phyloP scores from a whole-genome alignment of 805 yeast species.

The Saccharomycopsis fodiens region DNA sequence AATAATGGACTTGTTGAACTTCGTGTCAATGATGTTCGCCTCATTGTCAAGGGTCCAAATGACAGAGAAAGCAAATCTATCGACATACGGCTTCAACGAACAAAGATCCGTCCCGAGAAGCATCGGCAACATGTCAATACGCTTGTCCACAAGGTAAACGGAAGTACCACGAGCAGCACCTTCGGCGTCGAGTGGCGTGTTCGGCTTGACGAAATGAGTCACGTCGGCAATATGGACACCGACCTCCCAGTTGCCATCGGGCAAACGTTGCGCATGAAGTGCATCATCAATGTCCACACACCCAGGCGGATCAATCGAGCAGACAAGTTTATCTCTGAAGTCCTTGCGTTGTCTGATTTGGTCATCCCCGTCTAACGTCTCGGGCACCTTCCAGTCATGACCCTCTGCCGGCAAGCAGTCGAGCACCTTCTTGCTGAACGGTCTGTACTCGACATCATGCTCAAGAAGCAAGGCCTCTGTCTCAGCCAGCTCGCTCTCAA shows the following conservation, averaged over 20 bases:
- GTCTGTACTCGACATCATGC: constrained; percentile 94
- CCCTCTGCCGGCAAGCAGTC: constrained; percentile 93
- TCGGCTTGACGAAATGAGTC: constrained; percentile 91
- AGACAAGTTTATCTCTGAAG: constrained; percentile 79
- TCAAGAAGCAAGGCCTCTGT: constrained; percentile 90
- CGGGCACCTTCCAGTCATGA: constrained; percentile 86
- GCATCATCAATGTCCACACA: constrained; percentile 99
- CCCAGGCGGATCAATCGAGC: constrained; percentile 96
- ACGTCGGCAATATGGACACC: constrained; percentile 99
- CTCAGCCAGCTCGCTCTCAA: constrained; percentile 91
- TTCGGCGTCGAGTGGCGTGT: constrained; percentile 86
- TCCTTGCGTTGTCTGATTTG: constrained; percentile 60
- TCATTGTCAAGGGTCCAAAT: constrained; percentile 89
- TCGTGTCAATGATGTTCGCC: constrained; percentile 75
- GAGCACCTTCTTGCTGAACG: constrained; percentile 85
- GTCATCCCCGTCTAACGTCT: constrained; percentile 41
- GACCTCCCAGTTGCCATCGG: constrained; percentile 93
- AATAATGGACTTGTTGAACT: constrained; percentile 81
- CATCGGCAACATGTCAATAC: constrained; percentile 98
- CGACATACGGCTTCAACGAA: constrained; percentile 91
- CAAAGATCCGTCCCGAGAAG: constrained; percentile 91
- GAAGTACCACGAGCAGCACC: constrained; percentile 98
- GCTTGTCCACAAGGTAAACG: constrained; percentile 91
- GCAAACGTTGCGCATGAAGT: constrained; percentile 72
- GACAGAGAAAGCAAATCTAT: constrained; percentile 91